Evolutionary conservation across 2,329 filamentous ascomycete species (phyloP), one percentile per base, ranked within the genome.

Genomic region (Aspergillus fumigatus): DNA sequence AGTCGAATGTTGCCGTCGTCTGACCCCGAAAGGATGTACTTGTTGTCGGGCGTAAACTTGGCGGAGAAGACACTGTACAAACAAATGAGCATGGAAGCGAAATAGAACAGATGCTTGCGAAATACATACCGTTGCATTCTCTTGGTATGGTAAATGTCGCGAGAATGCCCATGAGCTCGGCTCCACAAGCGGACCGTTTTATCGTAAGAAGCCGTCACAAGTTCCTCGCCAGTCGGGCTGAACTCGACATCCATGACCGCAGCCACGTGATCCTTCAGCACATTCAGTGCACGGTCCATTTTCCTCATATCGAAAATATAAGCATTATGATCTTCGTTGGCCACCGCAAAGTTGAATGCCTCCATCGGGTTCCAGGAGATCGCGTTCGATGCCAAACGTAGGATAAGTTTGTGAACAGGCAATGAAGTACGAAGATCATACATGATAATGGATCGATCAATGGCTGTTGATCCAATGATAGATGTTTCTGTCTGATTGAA

Each of bases 181-280:
- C 85, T 85, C 89, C 92, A 97, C 51, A 97, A 79, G 51, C 94
- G 86, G 52, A 99, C 81, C 4, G 91, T 96, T 59, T 92, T 86
- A 70, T 95, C 90, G 76, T 94, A 95, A 0, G 88, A 92, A 4
- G 90, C 94, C 14, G 88, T 90, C 21, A 97, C 91, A 48, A 99
- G 84, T 72, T 97, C 92, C 72, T 97, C 89, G 58, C 94, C 94
- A 0, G 94, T 97, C 0, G 94, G 93, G 50, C 88, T 92, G 76
- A 93, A 99, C 69, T 97, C 91, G 43, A 99, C 88, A 72, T 96
- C 92, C 90, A 97, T 97, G 25, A 97, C 92, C 21, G 94, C 94
- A 7, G 86, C 84, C 50, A 96, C 92, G 70, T 96, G 91, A 66
- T 93, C 90, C 73, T 93, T 94, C 53, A 96, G 81, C 8, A 97